Base-by-base conservation (phyloP, 208 protist genomes). In the Naegleria lovaniensis region DNA sequence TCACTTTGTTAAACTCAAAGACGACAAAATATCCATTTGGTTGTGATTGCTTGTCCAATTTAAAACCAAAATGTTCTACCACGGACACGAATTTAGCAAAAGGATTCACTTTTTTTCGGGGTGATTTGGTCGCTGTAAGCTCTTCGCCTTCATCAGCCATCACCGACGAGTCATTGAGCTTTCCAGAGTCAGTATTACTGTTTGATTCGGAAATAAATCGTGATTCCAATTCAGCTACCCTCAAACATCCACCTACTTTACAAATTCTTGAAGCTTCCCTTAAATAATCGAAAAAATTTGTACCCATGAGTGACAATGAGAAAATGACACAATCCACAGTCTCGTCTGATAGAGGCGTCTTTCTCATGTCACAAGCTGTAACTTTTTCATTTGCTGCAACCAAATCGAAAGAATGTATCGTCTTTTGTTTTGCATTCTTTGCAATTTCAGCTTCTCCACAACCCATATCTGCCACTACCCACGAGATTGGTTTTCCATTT, bases 371-470 rank as follows among this genome's bases (percentile, higher is more conserved):
- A 85, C 93, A 95, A 36, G 91, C 94, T 15, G 91, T 94, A 4
- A 96, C 93, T 41, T 84, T 58, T 19, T 95, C 92, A 75, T 96
- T 96, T 2, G 55, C 55, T 22, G 95, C 91, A n/a, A 94, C 92
- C 13, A 96, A 88, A 88, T 96, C 95, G 83, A 96, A 96, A 38
- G 94, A 96, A 85, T 96, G 93, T n/a, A 95, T 92, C 36, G 58
- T 94, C 25, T 39, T 90, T 59, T 94, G 91, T 15, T 19, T 5
- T 41, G 93, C 76, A 29, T 29, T 41, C 33, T 91, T 83, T 7
- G 93, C 93, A 33, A 96, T 86, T 88, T 90, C 91, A 38, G 94
- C 95, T n/a, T 95, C 94, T 19, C 95, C 95, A 91, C 95, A 96
- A 25, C 95, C 95, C 79, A 96, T 93, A 87, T 96, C 95, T 33